These are phyloP conservation scores for Euphorbia tirucalli DNA, from an alignment of 345 rosid genomes.

Conservation along the genomic window DNA sequence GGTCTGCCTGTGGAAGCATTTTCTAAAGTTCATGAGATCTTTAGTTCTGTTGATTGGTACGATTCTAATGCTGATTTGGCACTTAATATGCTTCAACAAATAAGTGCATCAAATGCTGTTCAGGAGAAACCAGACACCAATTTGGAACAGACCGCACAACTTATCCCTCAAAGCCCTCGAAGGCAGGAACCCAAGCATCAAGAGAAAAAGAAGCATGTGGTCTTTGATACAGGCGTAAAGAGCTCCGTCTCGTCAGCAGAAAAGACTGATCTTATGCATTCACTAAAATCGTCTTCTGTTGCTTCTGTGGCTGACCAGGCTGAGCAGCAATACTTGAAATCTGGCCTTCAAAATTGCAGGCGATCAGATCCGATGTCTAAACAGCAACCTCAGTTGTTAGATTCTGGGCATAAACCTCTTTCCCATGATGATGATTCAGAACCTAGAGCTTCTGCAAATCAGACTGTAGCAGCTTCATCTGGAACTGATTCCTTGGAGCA, in stretches of 20 bases:
- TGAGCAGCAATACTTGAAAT: constrained; percentile 13
- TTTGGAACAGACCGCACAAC: constrained; percentile 20
- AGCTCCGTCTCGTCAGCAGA: constrained; percentile 33
- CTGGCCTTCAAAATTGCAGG: constrained; percentile 22
- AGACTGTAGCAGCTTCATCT: constrained; percentile 9
- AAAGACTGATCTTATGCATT: constrained; percentile 30
- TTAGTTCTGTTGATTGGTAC: constrained; percentile 78
- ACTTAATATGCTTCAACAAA: constrained; percentile 69
- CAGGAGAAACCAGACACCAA: constrained; percentile 45
- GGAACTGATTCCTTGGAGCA: constrained; percentile 22
- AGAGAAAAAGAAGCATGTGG: constrained; percentile 35
- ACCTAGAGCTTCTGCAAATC: constrained; percentile 21
- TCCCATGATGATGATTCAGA: constrained; percentile 24
- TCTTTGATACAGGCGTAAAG: constrained; percentile 32
- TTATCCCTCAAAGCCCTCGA: constrained; percentile 47
- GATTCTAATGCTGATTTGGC: constrained; percentile 68
- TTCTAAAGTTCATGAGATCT: constrained; percentile 87
- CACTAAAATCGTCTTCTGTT: constrained; percentile 27
- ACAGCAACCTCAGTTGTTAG: constrained; percentile 25
- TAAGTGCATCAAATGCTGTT: constrained; percentile 49
- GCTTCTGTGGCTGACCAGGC: constrained; percentile 10
- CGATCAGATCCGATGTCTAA: constrained; percentile 22
- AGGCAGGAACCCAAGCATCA: constrained; percentile 31
- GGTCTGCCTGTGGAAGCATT: constrained; percentile 91
- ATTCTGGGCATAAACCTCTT: constrained; percentile 26